Conservation (phyloP, 345 rosid species). For the Brassica nigra region DNA sequence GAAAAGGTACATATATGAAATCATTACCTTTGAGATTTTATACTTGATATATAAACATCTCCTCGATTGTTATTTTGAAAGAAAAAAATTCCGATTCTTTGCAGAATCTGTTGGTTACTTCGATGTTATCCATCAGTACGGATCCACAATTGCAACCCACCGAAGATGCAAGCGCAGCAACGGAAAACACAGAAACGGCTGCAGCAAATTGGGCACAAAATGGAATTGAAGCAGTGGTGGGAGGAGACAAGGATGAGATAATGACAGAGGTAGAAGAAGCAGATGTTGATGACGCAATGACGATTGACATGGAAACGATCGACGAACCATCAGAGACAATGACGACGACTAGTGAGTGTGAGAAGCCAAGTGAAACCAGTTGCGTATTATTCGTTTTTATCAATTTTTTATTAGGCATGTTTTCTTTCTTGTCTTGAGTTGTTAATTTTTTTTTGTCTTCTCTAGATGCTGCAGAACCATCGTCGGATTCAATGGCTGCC, state of each 20-base stretch:
- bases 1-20: slow-evolving; percentile 62
- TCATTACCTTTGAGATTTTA: background rate
- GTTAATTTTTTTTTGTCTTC: slow-evolving; percentile 10
- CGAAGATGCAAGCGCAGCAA: slow-evolving; percentile 34
- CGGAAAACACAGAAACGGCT: slow-evolving; percentile 36
- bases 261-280: slow-evolving; percentile 77
- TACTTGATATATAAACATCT: background rate
- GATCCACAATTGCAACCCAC: slow-evolving; percentile 50
- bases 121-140: slow-evolving; percentile 56
- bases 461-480: slow-evolving; percentile 23
- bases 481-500: slow-evolving; percentile 27
- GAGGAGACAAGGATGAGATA: slow-evolving; percentile 65
- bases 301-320: slow-evolving; percentile 67
- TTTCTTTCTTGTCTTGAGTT: background rate
- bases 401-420: background rate
- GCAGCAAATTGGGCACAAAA: slow-evolving; percentile 48
- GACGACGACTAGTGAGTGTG: slow-evolving; percentile 32
- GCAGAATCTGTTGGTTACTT: slow-evolving; percentile 86
- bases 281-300: slow-evolving; percentile 63
- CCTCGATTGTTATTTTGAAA: background rate
- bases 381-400: slow-evolving; percentile 26
- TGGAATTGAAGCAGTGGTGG: slow-evolving; percentile 57
- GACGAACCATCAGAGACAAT: slow-evolving; percentile 56
- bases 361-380: slow-evolving; percentile 47
- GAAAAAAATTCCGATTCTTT: background rate